phyloP scores from a whole-genome alignment of 179 eudicot species.

The Carnegiea gigantea region DNA sequence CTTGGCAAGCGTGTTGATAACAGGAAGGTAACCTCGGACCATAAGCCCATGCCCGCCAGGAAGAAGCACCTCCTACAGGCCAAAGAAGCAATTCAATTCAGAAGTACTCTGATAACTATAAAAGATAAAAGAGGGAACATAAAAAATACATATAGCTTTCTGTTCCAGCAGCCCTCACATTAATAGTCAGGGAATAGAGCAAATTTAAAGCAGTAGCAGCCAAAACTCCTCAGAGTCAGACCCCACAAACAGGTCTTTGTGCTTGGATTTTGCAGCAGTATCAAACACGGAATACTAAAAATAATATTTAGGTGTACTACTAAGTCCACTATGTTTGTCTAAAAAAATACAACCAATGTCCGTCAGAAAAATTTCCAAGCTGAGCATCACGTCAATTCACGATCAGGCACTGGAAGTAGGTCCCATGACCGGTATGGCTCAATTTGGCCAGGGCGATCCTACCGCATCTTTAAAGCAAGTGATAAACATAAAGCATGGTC shows the following conservation, averaged over 20 bases:
- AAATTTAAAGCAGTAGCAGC: not conserved
- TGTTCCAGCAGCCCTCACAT: no score
- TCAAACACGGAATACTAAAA: not conserved
- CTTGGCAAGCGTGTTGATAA: conserved; percentile 92
- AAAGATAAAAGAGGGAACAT: not conserved
- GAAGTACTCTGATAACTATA: not conserved
- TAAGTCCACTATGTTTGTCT: not conserved
- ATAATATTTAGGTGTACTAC: not conserved
- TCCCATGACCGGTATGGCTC: not conserved
- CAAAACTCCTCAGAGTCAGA: not conserved
- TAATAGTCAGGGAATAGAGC: no score
- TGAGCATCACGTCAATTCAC: not conserved
- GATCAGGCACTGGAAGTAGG: not conserved
- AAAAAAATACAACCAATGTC: not conserved
- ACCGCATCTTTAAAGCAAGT: not conserved
- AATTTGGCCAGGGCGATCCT: not conserved
- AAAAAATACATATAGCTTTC: not conserved
- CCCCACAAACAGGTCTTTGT: not conserved
- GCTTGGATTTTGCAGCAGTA: not conserved
- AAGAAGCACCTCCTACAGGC: conserved; percentile 80
- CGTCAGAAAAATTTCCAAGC: not conserved
- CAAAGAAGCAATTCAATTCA: conserved; percentile 14
- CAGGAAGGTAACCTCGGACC: conserved; percentile 96
- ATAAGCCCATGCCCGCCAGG: conserved; percentile 99
- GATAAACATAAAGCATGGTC: not conserved